Percentiles rank a stretch among this genome's conserved stretches.
Evolutionary conservation across 768 basidiomycete genomes (phyloP).

Genomic region (Artomyces pyxidatus): DNA sequence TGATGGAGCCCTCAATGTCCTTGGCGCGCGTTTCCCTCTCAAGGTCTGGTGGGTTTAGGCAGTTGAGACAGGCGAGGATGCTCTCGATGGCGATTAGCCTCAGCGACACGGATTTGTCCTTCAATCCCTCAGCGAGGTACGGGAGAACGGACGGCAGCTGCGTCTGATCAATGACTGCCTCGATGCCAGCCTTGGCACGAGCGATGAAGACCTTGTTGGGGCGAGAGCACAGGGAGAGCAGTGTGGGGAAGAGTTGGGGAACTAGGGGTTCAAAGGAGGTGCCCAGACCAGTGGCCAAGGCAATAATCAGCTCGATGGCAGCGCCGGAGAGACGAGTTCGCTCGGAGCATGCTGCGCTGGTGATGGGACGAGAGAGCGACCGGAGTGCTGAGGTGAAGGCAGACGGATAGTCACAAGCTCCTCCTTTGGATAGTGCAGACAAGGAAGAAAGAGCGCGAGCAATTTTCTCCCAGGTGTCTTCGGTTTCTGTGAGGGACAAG

Average conservation of each 20-base stretch:
- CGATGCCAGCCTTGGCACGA: constrained; percentile 55
- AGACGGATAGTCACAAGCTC: constrained; percentile 41
- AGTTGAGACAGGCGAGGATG: constrained; percentile 57
- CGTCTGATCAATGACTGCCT: constrained; percentile 54
- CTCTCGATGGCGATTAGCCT: constrained; percentile 62
- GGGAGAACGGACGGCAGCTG: constrained; percentile 59
- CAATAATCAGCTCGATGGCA: constrained; percentile 54
- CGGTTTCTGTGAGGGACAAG: constrained; percentile 50
- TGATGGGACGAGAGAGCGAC: constrained; percentile 44
- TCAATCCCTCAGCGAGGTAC: constrained; percentile 47
- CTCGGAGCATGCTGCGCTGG: constrained; percentile 60
- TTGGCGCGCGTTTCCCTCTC: constrained; percentile 58
- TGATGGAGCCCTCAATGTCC: constrained; percentile 67
- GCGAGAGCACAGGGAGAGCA: constrained; percentile 60
- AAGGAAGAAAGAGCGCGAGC: constrained; percentile 39
- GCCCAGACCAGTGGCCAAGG: constrained; percentile 48
- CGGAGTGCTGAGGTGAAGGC: constrained; percentile 47
- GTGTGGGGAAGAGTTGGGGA: constrained; percentile 55
- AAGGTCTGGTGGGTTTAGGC: constrained; percentile 71
- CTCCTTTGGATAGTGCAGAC: constrained; percentile 40
- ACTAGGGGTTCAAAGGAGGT: constrained; percentile 59
- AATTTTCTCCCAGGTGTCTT: constrained; percentile 76
- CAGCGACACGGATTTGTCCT: constrained; percentile 62
- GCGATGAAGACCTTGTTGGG: constrained; percentile 72
- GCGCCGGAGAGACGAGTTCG: constrained; percentile 62